These are phyloP conservation scores for Coniochaeta hoffmannii DNA, from an alignment of 2,329 filamentous ascomycete genomes.

Conservation along the genomic window DNA sequence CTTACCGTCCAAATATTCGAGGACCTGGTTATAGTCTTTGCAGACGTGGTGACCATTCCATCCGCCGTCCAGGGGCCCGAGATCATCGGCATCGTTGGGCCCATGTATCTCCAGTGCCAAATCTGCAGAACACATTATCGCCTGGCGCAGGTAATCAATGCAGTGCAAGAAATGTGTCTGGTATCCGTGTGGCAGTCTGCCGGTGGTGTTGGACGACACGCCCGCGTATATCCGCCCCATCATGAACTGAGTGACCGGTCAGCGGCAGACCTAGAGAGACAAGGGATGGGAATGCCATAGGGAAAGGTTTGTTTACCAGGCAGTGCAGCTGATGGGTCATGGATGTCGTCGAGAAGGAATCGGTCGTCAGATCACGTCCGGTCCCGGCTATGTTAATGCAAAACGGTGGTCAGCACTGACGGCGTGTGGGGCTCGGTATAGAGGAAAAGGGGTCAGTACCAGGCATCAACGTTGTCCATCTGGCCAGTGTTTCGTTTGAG, in stretches of 20 bases:
- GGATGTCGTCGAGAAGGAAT: conserved; percentile 31
- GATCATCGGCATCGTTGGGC: conserved; percentile 29
- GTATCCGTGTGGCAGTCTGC: conserved; percentile 17
- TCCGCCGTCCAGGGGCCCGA: conserved; percentile 26
- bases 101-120: conserved; percentile 27
- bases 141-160: conserved; percentile 32
- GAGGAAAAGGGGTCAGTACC: conserved; percentile 13
- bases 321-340: conserved; percentile 34
- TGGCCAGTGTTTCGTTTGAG: conserved; percentile 23
- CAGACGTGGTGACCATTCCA: conserved; percentile 35
- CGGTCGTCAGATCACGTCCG: conserved; percentile 24
- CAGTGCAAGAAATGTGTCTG: conserved; percentile 31
- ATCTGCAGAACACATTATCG: conserved; percentile 30
- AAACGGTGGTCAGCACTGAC: conserved; percentile 1
- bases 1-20: conserved; percentile 26
- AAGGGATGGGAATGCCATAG: not conserved
- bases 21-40: conserved; percentile 28
- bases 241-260: conserved; percentile 19
- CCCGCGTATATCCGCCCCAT: conserved; percentile 25
- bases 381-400: conserved; percentile 19
- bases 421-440: not conserved
- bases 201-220: conserved; percentile 12
- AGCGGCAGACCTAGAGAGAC: not conserved
- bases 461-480: conserved; percentile 33
- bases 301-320: conserved; percentile 19